Conservation (phyloP, 1,284 basidiomycete genomes). For the Melampsora larici-populina region DNA sequence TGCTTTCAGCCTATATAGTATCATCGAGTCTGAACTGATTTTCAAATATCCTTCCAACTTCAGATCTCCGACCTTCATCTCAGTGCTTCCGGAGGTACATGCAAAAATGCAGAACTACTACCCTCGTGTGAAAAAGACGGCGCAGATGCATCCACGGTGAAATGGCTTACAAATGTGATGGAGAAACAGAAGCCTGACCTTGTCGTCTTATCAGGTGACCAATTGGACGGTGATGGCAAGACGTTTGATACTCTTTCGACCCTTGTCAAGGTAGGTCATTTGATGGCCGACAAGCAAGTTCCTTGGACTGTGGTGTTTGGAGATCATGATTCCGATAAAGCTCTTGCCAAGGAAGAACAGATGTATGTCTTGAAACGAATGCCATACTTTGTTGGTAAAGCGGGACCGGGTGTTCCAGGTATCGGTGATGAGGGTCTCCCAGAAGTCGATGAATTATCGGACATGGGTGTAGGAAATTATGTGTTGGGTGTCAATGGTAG, state of each 20-base stretch:
- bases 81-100: slow-evolving; percentile 24
- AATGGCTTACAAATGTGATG: slow-evolving; percentile 27
- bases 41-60: not conserved
- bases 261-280: slow-evolving; percentile 47
- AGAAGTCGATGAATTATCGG: slow-evolving; percentile 5
- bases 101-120: slow-evolving; percentile 2
- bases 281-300: slow-evolving; percentile 48
- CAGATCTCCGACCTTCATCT: slow-evolving; percentile 40
- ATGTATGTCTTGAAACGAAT: slow-evolving; percentile 47
- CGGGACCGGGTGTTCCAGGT: slow-evolving; percentile 46
- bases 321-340: slow-evolving; percentile 51
- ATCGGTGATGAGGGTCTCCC: slow-evolving; percentile 1
- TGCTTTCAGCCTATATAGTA: not conserved
- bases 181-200: slow-evolving; percentile 10
- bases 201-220: slow-evolving; percentile 33
- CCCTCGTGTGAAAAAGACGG: slow-evolving; percentile 9
- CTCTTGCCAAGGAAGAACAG: slow-evolving; percentile 47
- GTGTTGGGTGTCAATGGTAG: slow-evolving; percentile 27
- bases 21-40: not conserved
- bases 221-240: slow-evolving; percentile 45
- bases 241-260: slow-evolving; percentile 50
- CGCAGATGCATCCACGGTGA: slow-evolving; percentile 19
- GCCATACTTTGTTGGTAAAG: slow-evolving; percentile 49
- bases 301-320: slow-evolving; percentile 51
- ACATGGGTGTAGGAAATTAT: slow-evolving; percentile 42